phyloP scores from a whole-genome alignment of 2,329 filamentous ascomycete genomes.

The Sclerotinia spermophila region DNA sequence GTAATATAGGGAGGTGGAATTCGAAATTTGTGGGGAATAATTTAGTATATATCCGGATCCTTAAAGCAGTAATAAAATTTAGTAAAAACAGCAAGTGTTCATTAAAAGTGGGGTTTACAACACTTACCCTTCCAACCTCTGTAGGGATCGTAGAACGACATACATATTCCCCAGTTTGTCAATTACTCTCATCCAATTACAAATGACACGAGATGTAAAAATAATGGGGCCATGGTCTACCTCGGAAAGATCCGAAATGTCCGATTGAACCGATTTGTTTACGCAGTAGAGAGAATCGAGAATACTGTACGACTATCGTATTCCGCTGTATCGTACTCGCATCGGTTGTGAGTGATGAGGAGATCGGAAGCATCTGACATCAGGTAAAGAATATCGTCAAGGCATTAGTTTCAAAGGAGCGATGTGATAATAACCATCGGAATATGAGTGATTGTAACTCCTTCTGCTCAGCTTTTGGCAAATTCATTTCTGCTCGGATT shows the following conservation, averaged over 20 bases:
- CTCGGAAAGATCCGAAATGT: background rate
- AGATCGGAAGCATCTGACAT: no score
- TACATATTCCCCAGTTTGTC: background rate
- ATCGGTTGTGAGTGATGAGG: background rate
- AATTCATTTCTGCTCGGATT: no score
- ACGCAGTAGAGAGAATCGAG: no score
- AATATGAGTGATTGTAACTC: background rate
- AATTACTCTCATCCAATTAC: background rate
- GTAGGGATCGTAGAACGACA: background rate
- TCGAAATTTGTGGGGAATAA: no score
- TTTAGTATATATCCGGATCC: no score
- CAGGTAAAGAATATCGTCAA: background rate
- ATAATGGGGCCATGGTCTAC: background rate
- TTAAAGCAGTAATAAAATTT: no score
- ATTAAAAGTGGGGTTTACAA: no score
- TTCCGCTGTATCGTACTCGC: background rate
- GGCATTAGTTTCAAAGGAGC: background rate
- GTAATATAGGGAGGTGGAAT: no score
- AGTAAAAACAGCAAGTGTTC: no score
- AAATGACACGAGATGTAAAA: background rate
- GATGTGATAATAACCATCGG: background rate
- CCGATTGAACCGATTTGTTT: background rate
- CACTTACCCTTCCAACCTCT: no score
- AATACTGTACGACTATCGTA: background rate
- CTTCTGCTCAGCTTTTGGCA: no score